Conservation (phyloP, 495 filamentous ascomycete genomes). For the Hypoxylon fuscum region DNA sequence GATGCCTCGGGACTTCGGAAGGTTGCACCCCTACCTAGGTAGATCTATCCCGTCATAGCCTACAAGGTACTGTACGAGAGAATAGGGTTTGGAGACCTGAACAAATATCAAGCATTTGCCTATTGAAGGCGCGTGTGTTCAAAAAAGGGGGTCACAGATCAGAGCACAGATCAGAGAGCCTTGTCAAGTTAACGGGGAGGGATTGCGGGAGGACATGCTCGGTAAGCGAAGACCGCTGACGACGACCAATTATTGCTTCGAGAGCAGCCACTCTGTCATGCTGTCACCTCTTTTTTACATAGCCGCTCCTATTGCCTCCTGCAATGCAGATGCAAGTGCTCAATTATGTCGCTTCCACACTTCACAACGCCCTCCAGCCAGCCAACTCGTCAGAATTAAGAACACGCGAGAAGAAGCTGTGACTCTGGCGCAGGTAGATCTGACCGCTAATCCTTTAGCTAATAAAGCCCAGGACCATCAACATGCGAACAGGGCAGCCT, state of each 20-base stretch:
- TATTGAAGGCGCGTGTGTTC: not conserved
- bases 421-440: constrained; percentile 22
- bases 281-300: constrained; percentile 21
- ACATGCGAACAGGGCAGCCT: constrained; percentile 24
- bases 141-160: constrained; percentile 19
- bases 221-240: constrained; percentile 27
- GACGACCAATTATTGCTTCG: constrained; percentile 28
- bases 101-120: constrained; percentile 5
- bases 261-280: constrained; percentile 14
- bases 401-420: constrained; percentile 15
- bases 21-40: constrained; percentile 27
- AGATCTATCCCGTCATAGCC: constrained; percentile 22
- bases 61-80: not conserved
- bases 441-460: constrained; percentile 37
- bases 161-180: constrained; percentile 19
- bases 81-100: constrained; percentile 13
- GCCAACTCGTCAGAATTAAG: constrained; percentile 15
- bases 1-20: constrained; percentile 37
- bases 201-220: constrained; percentile 9
- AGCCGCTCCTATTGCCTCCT: constrained; percentile 35
- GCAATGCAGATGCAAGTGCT: constrained; percentile 39
- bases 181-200: constrained; percentile 18
- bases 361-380: constrained; percentile 18
- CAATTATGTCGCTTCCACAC: constrained; percentile 30
- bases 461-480: constrained; percentile 26